Evolutionary conservation across 345 rosid species (phyloP), one percentile per base, ranked within the genome.

Genomic region (Murraya paniculata): DNA sequence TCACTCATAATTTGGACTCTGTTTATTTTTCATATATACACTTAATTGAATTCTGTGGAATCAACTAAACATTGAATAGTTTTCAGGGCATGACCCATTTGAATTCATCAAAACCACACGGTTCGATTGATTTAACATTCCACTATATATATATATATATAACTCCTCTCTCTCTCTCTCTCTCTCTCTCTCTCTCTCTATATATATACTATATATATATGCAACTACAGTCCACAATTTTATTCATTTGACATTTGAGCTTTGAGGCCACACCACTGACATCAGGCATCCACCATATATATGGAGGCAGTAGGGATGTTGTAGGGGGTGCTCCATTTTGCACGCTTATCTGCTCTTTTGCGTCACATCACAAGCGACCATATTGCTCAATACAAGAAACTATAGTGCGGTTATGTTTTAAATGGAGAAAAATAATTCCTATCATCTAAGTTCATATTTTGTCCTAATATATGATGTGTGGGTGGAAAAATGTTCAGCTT

Each of bases 51-150:
- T 71, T 74, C 76, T 18, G 73, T 45, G 75, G 45, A 71, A 62
- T 77, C 84, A 48, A 56, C 78, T 27, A 11, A 65, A 56, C 5
- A 45, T 6, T 25, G 59, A 31, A 28, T 64, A 4, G 22, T 27
- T 36, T 25, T 8, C 7, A 72, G 25, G 41, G 41, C 61, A 33
- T 50, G 71, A 28, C 36, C 41, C 36, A 36, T 60, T 27, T 60
- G 5, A 19, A 48, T 31, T 78, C 64, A 64, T 64, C 64, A 64
- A 45, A 53, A 22, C 73, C 65, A 9, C 21, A 41, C 2, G 9
- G n/a, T 62, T 57, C 50, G 68, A n/a, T n/a, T 80, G 58, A 81
- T 64, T 64, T 74, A 72, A 31, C 68, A 64, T 77, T 72, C 83
- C 77, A 77, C 77, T 72, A 59, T 31, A 56, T 18, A 53, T 53